Percentiles rank a stretch among this genome's conserved stretches.
phyloP scores from a whole-genome alignment of 768 basidiomycete genomes.

The Grammothele lineata region DNA sequence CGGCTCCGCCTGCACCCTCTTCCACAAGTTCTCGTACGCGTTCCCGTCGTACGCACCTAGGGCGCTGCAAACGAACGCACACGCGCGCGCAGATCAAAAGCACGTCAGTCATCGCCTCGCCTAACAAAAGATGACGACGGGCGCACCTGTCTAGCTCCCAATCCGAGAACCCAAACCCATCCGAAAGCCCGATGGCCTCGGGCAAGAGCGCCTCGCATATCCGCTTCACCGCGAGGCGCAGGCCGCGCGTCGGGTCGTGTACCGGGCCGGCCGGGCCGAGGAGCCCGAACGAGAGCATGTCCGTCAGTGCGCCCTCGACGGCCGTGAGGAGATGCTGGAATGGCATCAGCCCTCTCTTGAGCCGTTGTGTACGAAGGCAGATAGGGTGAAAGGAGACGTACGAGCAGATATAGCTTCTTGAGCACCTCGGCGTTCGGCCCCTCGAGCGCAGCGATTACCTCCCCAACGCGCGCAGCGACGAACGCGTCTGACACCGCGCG shows the following conservation, averaged over 20 bases:
- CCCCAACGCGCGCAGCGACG: slow-evolving; percentile 50
- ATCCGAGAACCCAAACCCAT: slow-evolving; percentile 72
- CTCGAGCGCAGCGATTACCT: slow-evolving; percentile 37
- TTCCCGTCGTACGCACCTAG: slow-evolving; percentile 60
- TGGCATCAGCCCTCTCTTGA: background rate
- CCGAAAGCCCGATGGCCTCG: slow-evolving; percentile 62
- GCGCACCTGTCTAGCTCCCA: slow-evolving; percentile 68
- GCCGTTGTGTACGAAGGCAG: too few species aligned
- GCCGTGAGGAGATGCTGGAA: slow-evolving; percentile 57
- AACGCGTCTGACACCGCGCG: slow-evolving; percentile 69
- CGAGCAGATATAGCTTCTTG: slow-evolving; percentile 40
- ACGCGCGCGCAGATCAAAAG: too few species aligned
- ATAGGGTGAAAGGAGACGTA: slow-evolving; percentile 24
- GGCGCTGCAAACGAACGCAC: slow-evolving; percentile 47
- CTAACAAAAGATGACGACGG: background rate
- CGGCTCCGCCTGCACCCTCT: slow-evolving; percentile 53
- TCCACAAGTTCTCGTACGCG: slow-evolving; percentile 67
- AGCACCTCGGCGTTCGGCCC: slow-evolving; percentile 19
- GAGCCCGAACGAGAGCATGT: slow-evolving; percentile 55
- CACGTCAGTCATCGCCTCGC: background rate
- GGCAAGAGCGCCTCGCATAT: slow-evolving; percentile 53
- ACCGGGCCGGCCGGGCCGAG: slow-evolving; percentile 21
- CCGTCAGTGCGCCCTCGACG: slow-evolving; percentile 50
- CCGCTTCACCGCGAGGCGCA: slow-evolving; percentile 47
- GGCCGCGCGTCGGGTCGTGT: slow-evolving; percentile 40